These are phyloP conservation scores for Sporothrix dimorphospora DNA, from an alignment of 2,329 filamentous ascomycete genomes.

Conservation along the genomic window DNA sequence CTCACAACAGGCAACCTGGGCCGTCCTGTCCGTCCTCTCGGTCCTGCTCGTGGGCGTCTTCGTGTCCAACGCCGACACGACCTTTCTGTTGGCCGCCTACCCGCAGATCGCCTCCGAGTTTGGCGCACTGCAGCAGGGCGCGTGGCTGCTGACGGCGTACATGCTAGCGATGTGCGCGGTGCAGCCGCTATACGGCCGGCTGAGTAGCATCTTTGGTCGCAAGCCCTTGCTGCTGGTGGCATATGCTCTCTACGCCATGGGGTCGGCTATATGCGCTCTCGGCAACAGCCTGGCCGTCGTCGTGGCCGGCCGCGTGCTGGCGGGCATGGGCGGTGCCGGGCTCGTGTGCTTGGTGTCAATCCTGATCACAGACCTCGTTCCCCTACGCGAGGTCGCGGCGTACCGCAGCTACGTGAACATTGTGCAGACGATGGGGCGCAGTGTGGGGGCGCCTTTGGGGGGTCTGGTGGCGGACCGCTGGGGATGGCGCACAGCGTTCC, in stretches of 20 bases:
- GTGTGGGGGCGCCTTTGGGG: background rate
- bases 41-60: conserved; percentile 56
- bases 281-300: background rate
- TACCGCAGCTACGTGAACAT: background rate
- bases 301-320: background rate
- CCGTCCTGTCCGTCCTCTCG: conserved; percentile 19
- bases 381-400: background rate
- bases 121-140: conserved; percentile 57
- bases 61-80: conserved; percentile 66
- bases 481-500: background rate
- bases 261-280: background rate
- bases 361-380: background rate
- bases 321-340: background rate
- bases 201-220: conserved; percentile 61
- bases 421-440: background rate
- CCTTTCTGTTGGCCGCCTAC: conserved; percentile 68
- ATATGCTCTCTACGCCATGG: conserved; percentile 42
- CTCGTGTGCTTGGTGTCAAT: background rate
- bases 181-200: conserved; percentile 58
- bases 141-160: conserved; percentile 60
- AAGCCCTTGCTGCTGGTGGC: conserved; percentile 53
- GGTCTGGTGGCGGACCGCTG: background rate
- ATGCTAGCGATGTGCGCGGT: conserved; percentile 54
- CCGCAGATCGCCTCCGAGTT: conserved; percentile 65
- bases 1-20: background rate